Conservation (phyloP, 2,329 filamentous ascomycete genomes). For the Penicillium sp. region DNA sequence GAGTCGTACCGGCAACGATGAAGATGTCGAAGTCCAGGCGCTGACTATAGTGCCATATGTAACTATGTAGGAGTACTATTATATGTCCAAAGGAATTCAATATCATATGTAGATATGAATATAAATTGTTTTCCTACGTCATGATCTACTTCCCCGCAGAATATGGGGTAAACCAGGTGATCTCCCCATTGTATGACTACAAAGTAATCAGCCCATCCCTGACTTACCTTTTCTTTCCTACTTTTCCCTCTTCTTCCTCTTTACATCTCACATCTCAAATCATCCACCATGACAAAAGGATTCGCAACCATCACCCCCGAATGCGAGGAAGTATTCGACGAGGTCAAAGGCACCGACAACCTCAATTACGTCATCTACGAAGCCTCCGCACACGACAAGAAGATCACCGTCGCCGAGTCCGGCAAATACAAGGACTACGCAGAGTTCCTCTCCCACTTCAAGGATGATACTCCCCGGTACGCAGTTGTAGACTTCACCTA, state of each 20-base stretch:
- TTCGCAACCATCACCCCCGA: slow-evolving; percentile 23
- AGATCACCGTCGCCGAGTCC: slow-evolving; percentile 18
- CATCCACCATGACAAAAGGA: slow-evolving; percentile 19
- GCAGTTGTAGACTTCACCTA: slow-evolving; percentile 21
- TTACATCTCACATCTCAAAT: neutral
- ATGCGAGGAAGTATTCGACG: slow-evolving; percentile 20
- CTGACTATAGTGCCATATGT: too few species aligned
- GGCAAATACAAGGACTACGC: slow-evolving; percentile 20
- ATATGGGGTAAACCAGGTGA: slow-evolving; percentile 1
- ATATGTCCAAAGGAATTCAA: too few species aligned
- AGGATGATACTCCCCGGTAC: slow-evolving; percentile 18
- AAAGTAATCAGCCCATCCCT: slow-evolving; percentile 3
- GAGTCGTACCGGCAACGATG: too few species aligned
- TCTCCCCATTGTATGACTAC: neutral
- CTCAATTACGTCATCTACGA: slow-evolving; percentile 22
- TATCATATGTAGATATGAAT: neutral
- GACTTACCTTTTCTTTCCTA: neutral
- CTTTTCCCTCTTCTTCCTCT: neutral
- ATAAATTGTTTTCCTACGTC: neutral
- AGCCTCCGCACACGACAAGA: slow-evolving; percentile 22
- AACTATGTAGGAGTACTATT: too few species aligned
- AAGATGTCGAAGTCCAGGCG: too few species aligned
- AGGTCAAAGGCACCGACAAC: slow-evolving; percentile 21
- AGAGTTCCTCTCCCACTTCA: slow-evolving; percentile 18
- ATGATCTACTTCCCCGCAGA: slow-evolving; percentile 1